These are phyloP conservation scores for Cryphonectria naterciae DNA, from an alignment of 2,329 filamentous ascomycete species.

Conservation along the genomic window DNA sequence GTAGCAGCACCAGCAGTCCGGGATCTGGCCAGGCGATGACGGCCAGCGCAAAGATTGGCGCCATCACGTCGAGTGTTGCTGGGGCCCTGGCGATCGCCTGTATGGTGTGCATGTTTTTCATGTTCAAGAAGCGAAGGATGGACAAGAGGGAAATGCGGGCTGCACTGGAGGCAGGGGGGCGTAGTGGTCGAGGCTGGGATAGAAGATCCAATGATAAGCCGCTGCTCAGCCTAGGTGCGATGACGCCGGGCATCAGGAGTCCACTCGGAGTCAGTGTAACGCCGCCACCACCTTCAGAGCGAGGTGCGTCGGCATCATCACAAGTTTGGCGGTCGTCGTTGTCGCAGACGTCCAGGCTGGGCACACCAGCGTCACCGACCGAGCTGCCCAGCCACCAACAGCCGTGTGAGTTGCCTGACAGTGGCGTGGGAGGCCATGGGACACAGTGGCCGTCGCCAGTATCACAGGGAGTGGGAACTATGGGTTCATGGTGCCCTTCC, in stretches of 20 bases:
- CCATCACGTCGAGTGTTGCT: constrained; percentile 21
- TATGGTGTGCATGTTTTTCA: constrained; percentile 19
- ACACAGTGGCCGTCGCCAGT: constrained; percentile 22
- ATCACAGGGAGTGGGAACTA: constrained; percentile 13
- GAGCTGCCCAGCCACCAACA: constrained; percentile 15
- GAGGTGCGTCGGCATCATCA: constrained; percentile 4
- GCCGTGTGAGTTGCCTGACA: neutral
- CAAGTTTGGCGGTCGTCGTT: constrained; percentile 13
- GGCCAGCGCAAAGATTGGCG: constrained; percentile 21
- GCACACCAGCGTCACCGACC: constrained; percentile 14
- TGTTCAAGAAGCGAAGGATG: constrained; percentile 20
- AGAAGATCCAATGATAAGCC: constrained; percentile 13
- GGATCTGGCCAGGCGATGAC: neutral
- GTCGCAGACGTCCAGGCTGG: neutral
- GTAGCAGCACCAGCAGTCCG: neutral
- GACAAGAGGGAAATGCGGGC: constrained; percentile 18
- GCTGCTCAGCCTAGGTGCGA: constrained; percentile 16
- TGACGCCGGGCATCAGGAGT: constrained; percentile 13
- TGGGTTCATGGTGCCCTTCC: constrained; percentile 22
- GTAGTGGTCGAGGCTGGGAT: neutral
- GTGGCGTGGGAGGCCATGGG: neutral
- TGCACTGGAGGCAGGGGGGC: constrained; percentile 18
- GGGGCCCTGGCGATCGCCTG: constrained; percentile 18
- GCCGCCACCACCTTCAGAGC: constrained; percentile 13
- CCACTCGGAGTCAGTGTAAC: constrained; percentile 17